These are phyloP conservation scores for Suillus bovinus DNA, from an alignment of 768 basidiomycete species.

Conservation along the genomic window DNA sequence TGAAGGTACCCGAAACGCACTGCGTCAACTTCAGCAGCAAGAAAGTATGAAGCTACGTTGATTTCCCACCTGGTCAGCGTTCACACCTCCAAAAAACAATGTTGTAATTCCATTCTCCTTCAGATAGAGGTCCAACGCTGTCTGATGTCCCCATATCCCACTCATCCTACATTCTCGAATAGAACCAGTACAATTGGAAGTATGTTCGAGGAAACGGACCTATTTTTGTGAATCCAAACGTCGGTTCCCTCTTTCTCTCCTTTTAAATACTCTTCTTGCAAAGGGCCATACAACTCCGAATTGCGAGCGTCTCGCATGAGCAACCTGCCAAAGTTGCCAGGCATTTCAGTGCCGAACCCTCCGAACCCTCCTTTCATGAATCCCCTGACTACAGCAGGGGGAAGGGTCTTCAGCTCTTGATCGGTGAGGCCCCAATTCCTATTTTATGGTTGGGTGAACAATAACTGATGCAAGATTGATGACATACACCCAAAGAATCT, in stretches of 20 bases:
- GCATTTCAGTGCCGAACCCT: constrained; percentile 57
- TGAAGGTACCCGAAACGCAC: constrained; percentile 66
- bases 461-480: neutral
- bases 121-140: constrained; percentile 61
- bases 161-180: constrained; percentile 48
- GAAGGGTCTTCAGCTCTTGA: constrained; percentile 59
- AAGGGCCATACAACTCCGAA: constrained; percentile 61
- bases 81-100: constrained; percentile 64
- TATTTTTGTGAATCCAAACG: constrained; percentile 73
- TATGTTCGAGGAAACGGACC: constrained; percentile 34
- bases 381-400: constrained; percentile 57
- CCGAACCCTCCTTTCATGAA: constrained; percentile 49
- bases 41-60: constrained; percentile 1
- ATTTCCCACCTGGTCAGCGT: constrained; percentile 57
- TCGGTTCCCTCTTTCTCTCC: constrained; percentile 58
- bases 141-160: constrained; percentile 64
- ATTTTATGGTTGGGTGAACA: neutral
- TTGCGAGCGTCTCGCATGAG: constrained; percentile 60
- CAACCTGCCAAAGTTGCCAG: constrained; percentile 53
- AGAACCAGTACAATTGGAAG: neutral
- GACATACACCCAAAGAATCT: constrained; percentile 66
- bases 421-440: constrained; percentile 77
- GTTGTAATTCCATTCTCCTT: constrained; percentile 63
- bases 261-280: constrained; percentile 54
- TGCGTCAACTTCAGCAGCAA: constrained; percentile 20